Conservation (phyloP, 352 stramenopile genomes). For the Bremia lactucae region DNA sequence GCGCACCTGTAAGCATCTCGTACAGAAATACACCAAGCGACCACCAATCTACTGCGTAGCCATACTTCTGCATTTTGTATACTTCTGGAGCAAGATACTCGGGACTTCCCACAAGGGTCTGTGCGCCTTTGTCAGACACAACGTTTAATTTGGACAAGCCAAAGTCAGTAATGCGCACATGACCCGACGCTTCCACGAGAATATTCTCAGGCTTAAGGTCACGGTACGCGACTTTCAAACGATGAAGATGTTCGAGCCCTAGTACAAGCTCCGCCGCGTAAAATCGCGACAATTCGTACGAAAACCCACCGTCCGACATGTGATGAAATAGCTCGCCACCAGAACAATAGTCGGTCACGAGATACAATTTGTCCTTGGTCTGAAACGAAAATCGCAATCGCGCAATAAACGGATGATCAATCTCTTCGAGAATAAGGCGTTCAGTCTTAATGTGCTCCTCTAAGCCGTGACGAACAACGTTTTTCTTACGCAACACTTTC, state of each 20-base stretch:
- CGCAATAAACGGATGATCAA: conserved; percentile 97
- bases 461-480: conserved; percentile 87
- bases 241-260: conserved; percentile 92
- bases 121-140: conserved; percentile 52
- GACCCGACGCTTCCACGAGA: conserved; percentile 75
- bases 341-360: conserved; percentile 85
- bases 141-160: conserved; percentile 70
- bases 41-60: conserved; percentile 89
- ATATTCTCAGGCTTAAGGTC: conserved; percentile 97
- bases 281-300: conserved; percentile 75
- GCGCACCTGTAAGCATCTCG: conserved; percentile 85
- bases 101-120: conserved; percentile 68
- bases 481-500: conserved; percentile 97
- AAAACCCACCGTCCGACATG: conserved; percentile 86
- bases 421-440: conserved; percentile 94
- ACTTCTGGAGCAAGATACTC: conserved; percentile 88
- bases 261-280: conserved; percentile 95
- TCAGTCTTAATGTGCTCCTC: conserved; percentile 95
- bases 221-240: conserved; percentile 92
- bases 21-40: conserved; percentile 84
- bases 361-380: conserved; percentile 82
- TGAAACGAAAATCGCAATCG: conserved; percentile 97
- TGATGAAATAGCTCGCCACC: conserved; percentile 97
- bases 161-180: conserved; percentile 98
- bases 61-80: conserved; percentile 59